Evolutionary conservation across 768 basidiomycete species (phyloP).

Genomic region (Pleurotus sapidus): DNA sequence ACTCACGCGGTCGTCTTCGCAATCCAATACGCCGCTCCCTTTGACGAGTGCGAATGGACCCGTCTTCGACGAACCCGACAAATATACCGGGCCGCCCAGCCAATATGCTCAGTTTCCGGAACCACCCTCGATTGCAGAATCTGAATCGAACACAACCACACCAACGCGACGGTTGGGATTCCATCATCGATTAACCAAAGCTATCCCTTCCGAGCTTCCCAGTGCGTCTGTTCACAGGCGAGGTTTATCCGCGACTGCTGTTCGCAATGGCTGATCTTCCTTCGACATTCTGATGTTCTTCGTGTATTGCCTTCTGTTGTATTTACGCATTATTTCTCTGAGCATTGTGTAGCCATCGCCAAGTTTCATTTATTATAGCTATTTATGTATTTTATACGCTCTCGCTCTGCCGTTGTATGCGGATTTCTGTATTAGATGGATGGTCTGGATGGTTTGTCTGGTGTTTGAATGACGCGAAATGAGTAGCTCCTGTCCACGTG

Average conservation of each 20-base stretch:
- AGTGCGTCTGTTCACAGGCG: constrained; percentile 41
- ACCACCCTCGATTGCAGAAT: constrained; percentile 47
- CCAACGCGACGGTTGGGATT: constrained; percentile 66
- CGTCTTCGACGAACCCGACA: constrained; percentile 43
- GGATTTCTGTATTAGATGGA: too few species aligned
- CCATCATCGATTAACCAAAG: constrained; percentile 59
- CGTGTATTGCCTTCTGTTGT: constrained; percentile 8
- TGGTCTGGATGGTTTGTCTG: too few species aligned
- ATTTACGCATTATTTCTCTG: constrained; percentile 4
- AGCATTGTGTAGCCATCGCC: constrained; percentile 3
- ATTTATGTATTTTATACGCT: constrained; percentile 9
- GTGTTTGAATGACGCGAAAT: too few species aligned
- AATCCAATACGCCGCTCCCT: constrained; percentile 46
- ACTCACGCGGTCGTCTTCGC: constrained; percentile 55
- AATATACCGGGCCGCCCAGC: constrained; percentile 61
- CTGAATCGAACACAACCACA: constrained; percentile 47
- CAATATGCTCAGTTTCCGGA: constrained; percentile 74
- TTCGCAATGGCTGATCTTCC: constrained; percentile 37
- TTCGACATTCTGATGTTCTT: constrained; percentile 4
- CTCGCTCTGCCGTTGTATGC: not conserved
- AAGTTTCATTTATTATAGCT: constrained; percentile 1
- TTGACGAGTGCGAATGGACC: constrained; percentile 30
- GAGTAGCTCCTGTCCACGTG: not conserved
- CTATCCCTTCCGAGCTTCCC: constrained; percentile 35
- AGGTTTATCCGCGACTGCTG: constrained; percentile 49